phyloP scores from a whole-genome alignment of 2,329 filamentous ascomycete genomes.

The Tolypocladium guangdongense region DNA sequence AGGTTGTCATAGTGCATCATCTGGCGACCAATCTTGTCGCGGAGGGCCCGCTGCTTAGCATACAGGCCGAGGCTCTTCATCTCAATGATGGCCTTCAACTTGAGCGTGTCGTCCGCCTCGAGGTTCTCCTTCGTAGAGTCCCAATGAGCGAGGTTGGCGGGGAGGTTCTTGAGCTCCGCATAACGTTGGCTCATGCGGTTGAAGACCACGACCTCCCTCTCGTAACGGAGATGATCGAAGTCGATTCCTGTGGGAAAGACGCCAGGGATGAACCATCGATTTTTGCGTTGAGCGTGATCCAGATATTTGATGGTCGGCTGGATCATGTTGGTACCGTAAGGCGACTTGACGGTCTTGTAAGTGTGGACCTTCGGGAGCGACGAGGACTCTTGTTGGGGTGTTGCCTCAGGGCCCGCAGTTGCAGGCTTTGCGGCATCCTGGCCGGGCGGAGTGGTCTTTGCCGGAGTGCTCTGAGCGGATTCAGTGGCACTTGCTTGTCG shows the following conservation, averaged over 20 bases:
- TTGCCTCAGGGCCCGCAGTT: constrained; percentile 24
- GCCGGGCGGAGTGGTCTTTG: constrained; percentile 17
- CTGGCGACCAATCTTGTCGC: constrained; percentile 77
- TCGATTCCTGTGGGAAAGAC: constrained; percentile 85
- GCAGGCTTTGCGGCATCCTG: constrained; percentile 23
- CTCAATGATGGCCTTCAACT: constrained; percentile 86
- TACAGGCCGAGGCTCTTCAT: constrained; percentile 86
- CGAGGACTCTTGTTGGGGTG: constrained; percentile 19
- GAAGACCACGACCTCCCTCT: constrained; percentile 79
- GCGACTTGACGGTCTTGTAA: constrained; percentile 67
- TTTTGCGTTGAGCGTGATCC: constrained; percentile 65
- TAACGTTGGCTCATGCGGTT: constrained; percentile 83
- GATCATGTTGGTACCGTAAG: constrained; percentile 48
- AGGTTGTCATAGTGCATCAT: constrained; percentile 95
- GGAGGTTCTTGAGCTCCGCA: constrained; percentile 69
- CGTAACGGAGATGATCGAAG: constrained; percentile 72
- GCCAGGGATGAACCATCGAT: constrained; percentile 72
- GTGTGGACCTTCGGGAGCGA: constrained; percentile 31
- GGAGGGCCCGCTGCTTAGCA: constrained; percentile 74
- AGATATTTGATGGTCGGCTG: constrained; percentile 60
- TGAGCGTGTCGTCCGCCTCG: constrained; percentile 69
- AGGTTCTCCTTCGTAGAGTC: constrained; percentile 60
- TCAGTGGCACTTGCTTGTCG: constrained; percentile 44
- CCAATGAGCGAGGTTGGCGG: constrained; percentile 80
- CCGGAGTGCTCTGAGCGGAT: constrained; percentile 25